A percentile compares a stretch with the other conserved stretches of the same genome.
phyloP scores from a whole-genome alignment of 441 rosid genomes.

The Corymbia calophylla region DNA sequence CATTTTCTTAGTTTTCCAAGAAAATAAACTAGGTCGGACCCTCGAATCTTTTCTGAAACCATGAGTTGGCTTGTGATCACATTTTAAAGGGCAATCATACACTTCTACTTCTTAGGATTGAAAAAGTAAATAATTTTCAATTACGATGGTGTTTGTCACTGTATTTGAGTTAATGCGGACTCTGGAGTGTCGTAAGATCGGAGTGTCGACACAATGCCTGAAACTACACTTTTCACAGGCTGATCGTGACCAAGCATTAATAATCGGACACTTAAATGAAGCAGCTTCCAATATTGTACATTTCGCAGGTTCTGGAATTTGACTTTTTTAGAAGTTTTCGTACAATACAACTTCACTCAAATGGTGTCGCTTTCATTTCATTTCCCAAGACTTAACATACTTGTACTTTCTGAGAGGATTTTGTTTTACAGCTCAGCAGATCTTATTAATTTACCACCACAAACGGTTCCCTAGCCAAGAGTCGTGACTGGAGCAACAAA shows the following conservation, averaged over 20 bases:
- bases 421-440: not conserved
- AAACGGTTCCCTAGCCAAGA: not conserved
- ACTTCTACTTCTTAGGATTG: not conserved
- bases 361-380: not conserved
- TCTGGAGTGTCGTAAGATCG: not conserved
- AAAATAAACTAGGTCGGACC: not conserved
- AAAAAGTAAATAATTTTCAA: not conserved
- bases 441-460: not conserved
- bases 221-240: not conserved
- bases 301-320: not conserved
- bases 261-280: not conserved
- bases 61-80: not conserved
- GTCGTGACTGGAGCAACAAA: not conserved
- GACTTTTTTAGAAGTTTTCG: not conserved
- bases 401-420: not conserved
- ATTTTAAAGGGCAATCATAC: not conserved
- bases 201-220: not conserved
- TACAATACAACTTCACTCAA: not conserved
- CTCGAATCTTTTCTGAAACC: not conserved
- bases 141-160: no score
- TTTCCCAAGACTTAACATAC: not conserved
- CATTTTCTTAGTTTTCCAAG: not conserved
- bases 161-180: not conserved
- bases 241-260: not conserved
- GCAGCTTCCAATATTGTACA: not conserved